Conservation (phyloP, 2,329 filamentous ascomycete species). For the Huntiella abstrusa region DNA sequence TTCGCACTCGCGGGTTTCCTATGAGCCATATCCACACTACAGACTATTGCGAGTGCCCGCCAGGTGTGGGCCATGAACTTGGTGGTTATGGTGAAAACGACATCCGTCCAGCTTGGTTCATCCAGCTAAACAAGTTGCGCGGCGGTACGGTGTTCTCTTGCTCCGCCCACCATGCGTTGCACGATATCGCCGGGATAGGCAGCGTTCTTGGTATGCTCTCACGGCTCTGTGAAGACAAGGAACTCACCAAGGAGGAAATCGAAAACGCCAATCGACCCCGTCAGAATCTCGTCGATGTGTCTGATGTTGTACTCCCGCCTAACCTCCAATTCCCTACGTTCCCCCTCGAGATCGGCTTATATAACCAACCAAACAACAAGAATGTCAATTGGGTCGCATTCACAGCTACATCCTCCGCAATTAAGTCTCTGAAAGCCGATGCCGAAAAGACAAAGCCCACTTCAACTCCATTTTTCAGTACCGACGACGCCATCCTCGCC, state of each 20-base stretch:
- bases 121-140: background rate
- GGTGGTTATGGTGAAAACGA: background rate
- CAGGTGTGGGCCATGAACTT: background rate
- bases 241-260: background rate
- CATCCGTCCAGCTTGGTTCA: background rate
- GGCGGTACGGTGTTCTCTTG: background rate
- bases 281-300: background rate
- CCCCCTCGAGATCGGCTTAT: background rate
- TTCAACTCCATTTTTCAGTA: background rate
- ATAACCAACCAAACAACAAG: background rate
- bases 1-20: background rate
- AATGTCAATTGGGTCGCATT: background rate
- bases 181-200: background rate
- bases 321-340: background rate
- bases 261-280: background rate
- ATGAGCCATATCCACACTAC: background rate
- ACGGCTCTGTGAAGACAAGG: background rate
- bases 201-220: background rate
- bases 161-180: background rate
- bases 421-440: background rate
- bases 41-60: background rate
- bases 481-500: conserved; percentile 1
- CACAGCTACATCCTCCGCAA: background rate
- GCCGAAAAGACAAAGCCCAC: background rate
- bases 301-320: background rate